A percentile compares a stretch with the other conserved stretches of the same genome.
phyloP scores from a whole-genome alignment of 257 asterid genomes.

The Jacaranda copaia region DNA sequence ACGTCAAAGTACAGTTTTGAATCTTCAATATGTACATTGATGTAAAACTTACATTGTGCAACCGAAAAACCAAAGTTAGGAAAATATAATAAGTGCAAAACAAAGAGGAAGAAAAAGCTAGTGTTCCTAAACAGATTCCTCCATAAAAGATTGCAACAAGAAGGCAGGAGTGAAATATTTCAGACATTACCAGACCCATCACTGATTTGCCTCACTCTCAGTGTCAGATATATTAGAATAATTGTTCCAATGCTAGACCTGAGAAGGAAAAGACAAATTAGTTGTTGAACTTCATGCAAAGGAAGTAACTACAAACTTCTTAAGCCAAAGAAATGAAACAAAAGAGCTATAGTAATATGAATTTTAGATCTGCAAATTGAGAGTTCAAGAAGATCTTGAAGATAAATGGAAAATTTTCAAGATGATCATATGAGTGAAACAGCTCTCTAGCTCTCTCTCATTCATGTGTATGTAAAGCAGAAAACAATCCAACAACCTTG shows the following conservation, averaged over 20 bases:
- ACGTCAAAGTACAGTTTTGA: constrained; percentile 28
- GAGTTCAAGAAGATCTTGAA: neutral
- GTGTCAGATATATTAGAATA: constrained; percentile 84
- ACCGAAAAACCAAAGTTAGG: constrained; percentile 12
- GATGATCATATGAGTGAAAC: too few relatives aligned
- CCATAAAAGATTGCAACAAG: constrained; percentile 29
- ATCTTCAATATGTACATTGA: constrained; percentile 53
- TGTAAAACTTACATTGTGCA: constrained; percentile 24
- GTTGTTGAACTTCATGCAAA: constrained; percentile 22
- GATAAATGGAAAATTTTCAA: too few relatives aligned
- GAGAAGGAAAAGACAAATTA: constrained; percentile 33
- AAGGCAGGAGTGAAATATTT: constrained; percentile 28
- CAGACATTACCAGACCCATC: constrained; percentile 60
- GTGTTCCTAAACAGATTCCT: constrained; percentile 33
- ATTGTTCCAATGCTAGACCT: constrained; percentile 95
- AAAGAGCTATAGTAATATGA: neutral
- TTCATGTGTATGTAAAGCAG: neutral
- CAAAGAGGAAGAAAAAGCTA: constrained; percentile 21
- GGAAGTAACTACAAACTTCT: constrained; percentile 15
- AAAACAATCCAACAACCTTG: neutral
- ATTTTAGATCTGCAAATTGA: neutral
- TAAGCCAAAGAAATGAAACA: neutral
- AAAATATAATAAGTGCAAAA: constrained; percentile 15
- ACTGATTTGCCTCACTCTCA: constrained; percentile 71
- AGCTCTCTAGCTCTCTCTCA: neutral